Evolutionary conservation across 2,329 filamentous ascomycete species (phyloP).

Genomic region (Aspergillus clavatus): DNA sequence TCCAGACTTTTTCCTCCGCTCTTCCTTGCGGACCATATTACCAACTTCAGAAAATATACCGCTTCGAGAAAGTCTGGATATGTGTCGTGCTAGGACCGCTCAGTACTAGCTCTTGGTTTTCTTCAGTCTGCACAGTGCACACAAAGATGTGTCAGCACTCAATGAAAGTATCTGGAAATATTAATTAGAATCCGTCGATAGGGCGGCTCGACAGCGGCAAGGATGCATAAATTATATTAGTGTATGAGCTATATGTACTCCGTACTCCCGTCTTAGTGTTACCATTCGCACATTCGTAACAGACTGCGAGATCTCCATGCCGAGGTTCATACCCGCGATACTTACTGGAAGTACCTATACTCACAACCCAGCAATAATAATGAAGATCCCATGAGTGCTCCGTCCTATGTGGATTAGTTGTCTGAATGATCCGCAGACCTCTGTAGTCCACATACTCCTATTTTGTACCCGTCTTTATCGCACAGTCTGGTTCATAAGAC

Average conservation of each 20-base stretch:
- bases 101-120: too few relatives aligned
- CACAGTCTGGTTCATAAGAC: background rate
- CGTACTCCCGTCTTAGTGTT: too few relatives aligned
- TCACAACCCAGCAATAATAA: too few relatives aligned
- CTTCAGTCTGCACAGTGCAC: background rate
- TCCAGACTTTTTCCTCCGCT: background rate
- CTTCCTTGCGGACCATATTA: background rate
- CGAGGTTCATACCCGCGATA: too few relatives aligned
- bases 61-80: background rate
- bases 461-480: too few relatives aligned
- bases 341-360: too few relatives aligned
- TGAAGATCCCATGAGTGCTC: background rate
- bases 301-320: too few relatives aligned
- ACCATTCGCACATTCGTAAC: background rate
- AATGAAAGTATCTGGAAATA: too few relatives aligned
- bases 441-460: too few relatives aligned
- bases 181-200: background rate
- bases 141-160: too few relatives aligned
- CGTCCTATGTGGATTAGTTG: too few relatives aligned
- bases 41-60: background rate
- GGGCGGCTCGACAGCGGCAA: background rate
- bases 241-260: background rate
- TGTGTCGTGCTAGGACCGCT: background rate
- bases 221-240: background rate
- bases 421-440: too few relatives aligned